phyloP scores from a whole-genome alignment of 2,329 filamentous ascomycete species.

The Colletotrichum falcatum region DNA sequence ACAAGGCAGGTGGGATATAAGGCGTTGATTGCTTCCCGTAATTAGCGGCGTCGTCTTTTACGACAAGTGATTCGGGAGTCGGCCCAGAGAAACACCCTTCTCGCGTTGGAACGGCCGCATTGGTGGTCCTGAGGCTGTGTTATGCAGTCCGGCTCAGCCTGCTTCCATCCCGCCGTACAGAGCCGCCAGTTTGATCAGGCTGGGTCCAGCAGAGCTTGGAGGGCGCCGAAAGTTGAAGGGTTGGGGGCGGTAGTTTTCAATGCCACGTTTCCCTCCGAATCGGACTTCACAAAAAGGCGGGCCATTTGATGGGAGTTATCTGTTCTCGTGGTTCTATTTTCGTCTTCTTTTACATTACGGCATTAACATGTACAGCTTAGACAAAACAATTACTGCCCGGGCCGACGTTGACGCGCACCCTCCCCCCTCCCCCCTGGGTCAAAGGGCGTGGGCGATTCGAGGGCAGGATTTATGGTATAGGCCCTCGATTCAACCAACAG shows the following conservation, averaged over 20 bases:
- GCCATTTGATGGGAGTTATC: no score
- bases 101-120: not conserved
- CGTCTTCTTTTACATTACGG: conserved; percentile 2
- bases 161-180: not conserved
- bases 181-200: not conserved
- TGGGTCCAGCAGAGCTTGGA: not conserved
- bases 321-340: not conserved
- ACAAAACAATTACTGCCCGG: not conserved
- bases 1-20: no score
- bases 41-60: no score
- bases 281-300: not conserved
- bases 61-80: not conserved
- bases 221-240: not conserved
- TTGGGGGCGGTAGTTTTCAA: not conserved
- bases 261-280: not conserved
- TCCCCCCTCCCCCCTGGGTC: no score
- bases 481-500: not conserved
- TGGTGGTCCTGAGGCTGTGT: not conserved
- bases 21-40: no score
- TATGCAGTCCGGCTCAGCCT: not conserved
- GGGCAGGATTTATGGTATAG: not conserved
- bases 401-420: not conserved
- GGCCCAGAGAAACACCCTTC: not conserved
- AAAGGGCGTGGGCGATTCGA: not conserved
- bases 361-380: conserved; percentile 24